Conservation (phyloP, 768 basidiomycete species). For the Rhodotorula taiwanensis region DNA sequence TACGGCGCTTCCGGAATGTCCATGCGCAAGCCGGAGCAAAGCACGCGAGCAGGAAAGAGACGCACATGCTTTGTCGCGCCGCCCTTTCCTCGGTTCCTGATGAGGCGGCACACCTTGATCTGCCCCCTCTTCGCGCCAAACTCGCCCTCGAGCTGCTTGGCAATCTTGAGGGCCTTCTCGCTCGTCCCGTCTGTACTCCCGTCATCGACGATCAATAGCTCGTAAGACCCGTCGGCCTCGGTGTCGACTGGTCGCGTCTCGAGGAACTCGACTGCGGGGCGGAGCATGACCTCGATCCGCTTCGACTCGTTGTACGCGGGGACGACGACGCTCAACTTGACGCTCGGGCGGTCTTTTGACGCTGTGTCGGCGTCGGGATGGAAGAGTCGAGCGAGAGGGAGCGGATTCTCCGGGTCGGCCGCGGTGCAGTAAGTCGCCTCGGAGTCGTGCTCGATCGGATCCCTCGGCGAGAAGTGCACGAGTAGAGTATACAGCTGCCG, state of each 20-base stretch:
- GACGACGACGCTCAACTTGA: slow-evolving; percentile 73
- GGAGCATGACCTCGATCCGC: slow-evolving; percentile 79
- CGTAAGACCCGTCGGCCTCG: slow-evolving; percentile 47
- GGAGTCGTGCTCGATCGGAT: slow-evolving; percentile 57
- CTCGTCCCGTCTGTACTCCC: slow-evolving; percentile 74
- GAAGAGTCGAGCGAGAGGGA: slow-evolving; percentile 52
- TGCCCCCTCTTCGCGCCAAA: slow-evolving; percentile 48
- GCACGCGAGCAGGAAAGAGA: too few species aligned
- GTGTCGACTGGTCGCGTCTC: slow-evolving; percentile 47
- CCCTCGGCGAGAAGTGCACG: slow-evolving; percentile 65
- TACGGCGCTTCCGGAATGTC: too few species aligned
- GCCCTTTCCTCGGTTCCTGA: slow-evolving; percentile 81
- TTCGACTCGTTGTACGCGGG: slow-evolving; percentile 85
- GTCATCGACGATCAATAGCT: slow-evolving; percentile 84
- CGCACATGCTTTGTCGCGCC: slow-evolving; percentile 73
- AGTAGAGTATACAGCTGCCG: slow-evolving; percentile 62
- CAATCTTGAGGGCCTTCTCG: slow-evolving; percentile 58
- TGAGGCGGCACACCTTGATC: slow-evolving; percentile 70
- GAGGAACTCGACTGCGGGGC: slow-evolving; percentile 55
- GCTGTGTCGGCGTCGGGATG: slow-evolving; percentile 46
- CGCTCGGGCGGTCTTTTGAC: slow-evolving; percentile 40
- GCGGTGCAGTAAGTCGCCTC: slow-evolving; percentile 65
- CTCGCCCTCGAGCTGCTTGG: slow-evolving; percentile 49
- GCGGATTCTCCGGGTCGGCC: slow-evolving; percentile 53
- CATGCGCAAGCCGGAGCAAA: too few species aligned